Conservation (phyloP, 345 rosid species). For the Ricinus communis region DNA sequence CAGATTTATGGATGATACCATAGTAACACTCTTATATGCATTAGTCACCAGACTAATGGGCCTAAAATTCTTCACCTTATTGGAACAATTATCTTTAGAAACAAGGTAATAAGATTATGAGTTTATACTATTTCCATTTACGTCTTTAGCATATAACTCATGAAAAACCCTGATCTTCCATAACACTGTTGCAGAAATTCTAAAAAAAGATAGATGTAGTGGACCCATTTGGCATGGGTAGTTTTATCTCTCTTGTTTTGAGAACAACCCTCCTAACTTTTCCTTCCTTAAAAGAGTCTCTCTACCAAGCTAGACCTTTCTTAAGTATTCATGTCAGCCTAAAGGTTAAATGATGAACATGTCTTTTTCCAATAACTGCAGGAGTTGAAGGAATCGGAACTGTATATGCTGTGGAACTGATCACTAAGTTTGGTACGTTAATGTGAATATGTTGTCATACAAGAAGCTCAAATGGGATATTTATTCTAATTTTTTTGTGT, state of each 20-base stretch:
- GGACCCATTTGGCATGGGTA: not conserved
- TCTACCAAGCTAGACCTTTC: not conserved
- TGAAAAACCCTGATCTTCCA: no score
- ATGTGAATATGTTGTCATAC: slow-evolving; percentile 8
- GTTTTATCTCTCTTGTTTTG: not conserved
- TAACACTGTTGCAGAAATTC: no score
- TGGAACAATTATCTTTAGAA: no score
- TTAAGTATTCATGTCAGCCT: slow-evolving; percentile 1
- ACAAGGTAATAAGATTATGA: no score
- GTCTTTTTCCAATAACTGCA: slow-evolving; percentile 34
- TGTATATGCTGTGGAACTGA: slow-evolving; percentile 71
- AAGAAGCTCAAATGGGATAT: not conserved
- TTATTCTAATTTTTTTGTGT: not conserved
- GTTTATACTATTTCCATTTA: no score
- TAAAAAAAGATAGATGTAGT: no score
- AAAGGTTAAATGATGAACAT: slow-evolving; percentile 11
- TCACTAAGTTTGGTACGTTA: slow-evolving; percentile 70
- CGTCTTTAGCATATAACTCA: no score
- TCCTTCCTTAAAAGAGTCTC: not conserved
- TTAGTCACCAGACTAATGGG: no score
- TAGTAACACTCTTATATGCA: no score
- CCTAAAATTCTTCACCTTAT: no score
- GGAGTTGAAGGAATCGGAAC: slow-evolving; percentile 88
- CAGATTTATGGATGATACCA: no score
- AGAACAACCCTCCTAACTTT: no score